A percentile compares a stretch with the other conserved stretches of the same genome.
Evolutionary conservation across 2,329 filamentous ascomycete species (phyloP).

Genomic region (Diaporthe vexans): DNA sequence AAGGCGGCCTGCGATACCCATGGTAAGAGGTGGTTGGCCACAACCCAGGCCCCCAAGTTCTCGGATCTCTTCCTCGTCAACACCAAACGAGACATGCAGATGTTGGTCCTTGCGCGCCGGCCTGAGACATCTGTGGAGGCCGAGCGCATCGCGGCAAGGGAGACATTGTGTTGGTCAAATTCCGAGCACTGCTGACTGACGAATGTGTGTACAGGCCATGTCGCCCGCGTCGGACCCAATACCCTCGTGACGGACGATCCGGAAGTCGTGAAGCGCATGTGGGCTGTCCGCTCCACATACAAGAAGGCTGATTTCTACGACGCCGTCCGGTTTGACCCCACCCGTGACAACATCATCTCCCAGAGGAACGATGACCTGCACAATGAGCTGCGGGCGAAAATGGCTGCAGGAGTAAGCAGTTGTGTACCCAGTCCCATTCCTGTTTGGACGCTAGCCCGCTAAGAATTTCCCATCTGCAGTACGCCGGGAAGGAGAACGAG

Average conservation of each 20-base stretch:
- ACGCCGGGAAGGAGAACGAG: slow-evolving; percentile 49
- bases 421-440: slow-evolving; percentile 36
- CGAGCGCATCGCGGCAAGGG: slow-evolving; percentile 2
- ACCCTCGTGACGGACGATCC: slow-evolving; percentile 48
- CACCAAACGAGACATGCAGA: slow-evolving; percentile 40
- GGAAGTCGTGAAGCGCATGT: slow-evolving; percentile 49
- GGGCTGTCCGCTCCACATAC: slow-evolving; percentile 54
- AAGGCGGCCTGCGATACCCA: slow-evolving; percentile 46
- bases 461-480: slow-evolving; percentile 42
- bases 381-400: slow-evolving; percentile 57
- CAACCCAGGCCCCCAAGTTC: slow-evolving; percentile 20
- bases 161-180: slow-evolving; percentile 2
- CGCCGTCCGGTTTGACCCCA: slow-evolving; percentile 54
- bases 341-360: slow-evolving; percentile 54
- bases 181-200: slow-evolving; percentile 4
- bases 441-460: slow-evolving; percentile 29
- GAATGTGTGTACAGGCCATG: slow-evolving; percentile 42
- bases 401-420: slow-evolving; percentile 57
- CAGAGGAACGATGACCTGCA: slow-evolving; percentile 53
- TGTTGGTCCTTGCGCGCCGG: slow-evolving; percentile 34
- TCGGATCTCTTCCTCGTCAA: slow-evolving; percentile 35
- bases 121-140: slow-evolving; percentile 35
- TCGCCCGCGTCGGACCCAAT: slow-evolving; percentile 48
- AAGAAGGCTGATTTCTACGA: slow-evolving; percentile 55
- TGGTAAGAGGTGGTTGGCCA: slow-evolving; percentile 42